phyloP scores from a whole-genome alignment of 345 rosid species.

The Eucalyptus erythrocorys region DNA sequence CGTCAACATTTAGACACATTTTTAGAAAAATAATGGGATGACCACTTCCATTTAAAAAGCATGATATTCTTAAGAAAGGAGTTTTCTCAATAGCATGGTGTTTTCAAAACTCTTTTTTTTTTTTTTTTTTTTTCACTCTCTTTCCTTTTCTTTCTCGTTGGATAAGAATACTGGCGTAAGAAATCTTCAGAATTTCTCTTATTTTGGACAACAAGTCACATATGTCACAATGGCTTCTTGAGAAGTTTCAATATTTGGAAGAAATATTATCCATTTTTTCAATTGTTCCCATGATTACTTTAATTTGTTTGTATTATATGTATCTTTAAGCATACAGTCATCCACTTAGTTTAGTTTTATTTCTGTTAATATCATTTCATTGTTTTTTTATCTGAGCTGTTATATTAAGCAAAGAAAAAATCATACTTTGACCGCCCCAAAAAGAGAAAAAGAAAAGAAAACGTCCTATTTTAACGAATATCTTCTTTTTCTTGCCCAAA shows the following conservation, averaged over 20 bases:
- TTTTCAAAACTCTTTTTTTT: not conserved
- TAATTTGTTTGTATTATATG: not conserved
- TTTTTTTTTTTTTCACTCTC: not conserved
- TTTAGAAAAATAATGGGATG: not conserved
- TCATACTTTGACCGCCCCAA: too few species aligned
- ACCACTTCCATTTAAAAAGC: not conserved
- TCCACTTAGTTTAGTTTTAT: not conserved
- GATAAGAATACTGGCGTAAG: not conserved
- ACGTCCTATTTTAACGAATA: not conserved
- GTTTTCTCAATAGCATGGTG: not conserved
- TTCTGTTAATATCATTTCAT: not conserved
- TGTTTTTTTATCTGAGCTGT: too few species aligned
- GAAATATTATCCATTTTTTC: too few species aligned
- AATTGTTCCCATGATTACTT: not conserved
- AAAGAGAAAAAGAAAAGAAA: too few species aligned
- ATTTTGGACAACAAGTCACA: not conserved
- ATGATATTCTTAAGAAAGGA: not conserved
- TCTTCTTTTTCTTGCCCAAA: not conserved
- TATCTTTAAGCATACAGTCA: not conserved
- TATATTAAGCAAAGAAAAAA: not conserved
- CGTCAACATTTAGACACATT: not conserved
- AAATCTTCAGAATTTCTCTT: not conserved
- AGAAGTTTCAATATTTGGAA: not conserved
- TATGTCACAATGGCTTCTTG: not conserved
- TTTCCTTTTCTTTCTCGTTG: not conserved